Evolutionary conservation across 2,329 filamentous ascomycete genomes (phyloP).

Genomic region (Scortechinia acanthostroma): DNA sequence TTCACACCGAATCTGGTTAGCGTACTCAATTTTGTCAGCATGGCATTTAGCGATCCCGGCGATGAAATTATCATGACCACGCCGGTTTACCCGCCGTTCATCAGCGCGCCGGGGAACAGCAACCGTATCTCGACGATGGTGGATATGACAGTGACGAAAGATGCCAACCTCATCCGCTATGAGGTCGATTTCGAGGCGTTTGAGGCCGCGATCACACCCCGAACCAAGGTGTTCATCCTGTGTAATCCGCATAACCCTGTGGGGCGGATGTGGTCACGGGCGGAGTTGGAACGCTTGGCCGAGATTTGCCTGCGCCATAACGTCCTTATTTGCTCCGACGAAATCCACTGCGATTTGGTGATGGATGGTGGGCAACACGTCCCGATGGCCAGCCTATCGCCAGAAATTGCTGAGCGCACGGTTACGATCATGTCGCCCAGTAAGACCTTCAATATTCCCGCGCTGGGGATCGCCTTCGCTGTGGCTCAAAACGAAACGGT

Average conservation of each 20-base stretch:
- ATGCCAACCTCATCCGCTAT: conserved; percentile 80
- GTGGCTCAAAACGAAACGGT: too few relatives aligned
- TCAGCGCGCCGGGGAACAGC: too few relatives aligned
- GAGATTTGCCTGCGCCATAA: conserved; percentile 86
- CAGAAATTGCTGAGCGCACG: conserved; percentile 73
- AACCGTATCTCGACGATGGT: too few relatives aligned
- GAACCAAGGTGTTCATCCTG: conserved; percentile 90
- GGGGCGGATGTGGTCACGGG: conserved; percentile 83
- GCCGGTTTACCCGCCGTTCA: conserved; percentile 96
- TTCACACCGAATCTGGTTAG: too few relatives aligned
- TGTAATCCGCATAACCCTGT: conserved; percentile 71
- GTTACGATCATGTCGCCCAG: conserved; percentile 41
- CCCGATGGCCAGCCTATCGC: conserved; percentile 82
- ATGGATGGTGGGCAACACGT: conserved; percentile 95
- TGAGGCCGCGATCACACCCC: conserved; percentile 72
- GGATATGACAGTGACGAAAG: too few relatives aligned
- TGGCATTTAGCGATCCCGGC: conserved; percentile 89
- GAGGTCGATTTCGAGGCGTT: conserved; percentile 86
- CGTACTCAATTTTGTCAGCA: too few relatives aligned
- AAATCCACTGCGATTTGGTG: too few relatives aligned
- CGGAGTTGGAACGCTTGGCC: conserved; percentile 78
- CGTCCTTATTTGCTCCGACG: conserved; percentile 85
- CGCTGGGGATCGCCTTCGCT: too few relatives aligned
- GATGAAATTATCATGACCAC: conserved; percentile 98
- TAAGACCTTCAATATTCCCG: conserved; percentile 45